phyloP scores from a whole-genome alignment of 352 stramenopile genomes.

The Aphanomyces astaci region DNA sequence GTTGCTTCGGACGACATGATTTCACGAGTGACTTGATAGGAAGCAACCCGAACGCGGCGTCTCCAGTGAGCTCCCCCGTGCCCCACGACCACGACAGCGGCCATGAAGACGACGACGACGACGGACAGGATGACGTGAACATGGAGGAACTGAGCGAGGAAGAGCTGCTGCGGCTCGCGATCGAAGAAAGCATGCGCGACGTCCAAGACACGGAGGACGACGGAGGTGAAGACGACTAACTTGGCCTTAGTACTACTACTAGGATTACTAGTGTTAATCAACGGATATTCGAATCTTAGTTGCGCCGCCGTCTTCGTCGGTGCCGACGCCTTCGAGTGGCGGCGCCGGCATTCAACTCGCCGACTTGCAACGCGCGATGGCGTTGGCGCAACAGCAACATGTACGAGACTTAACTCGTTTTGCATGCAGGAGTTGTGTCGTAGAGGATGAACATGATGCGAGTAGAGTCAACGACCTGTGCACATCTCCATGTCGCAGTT shows the following conservation, averaged over 20 bases:
- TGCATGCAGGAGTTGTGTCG: constrained; percentile 49
- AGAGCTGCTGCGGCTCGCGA: constrained; percentile 72
- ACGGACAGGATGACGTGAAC: constrained; percentile 55
- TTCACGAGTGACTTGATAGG: background rate
- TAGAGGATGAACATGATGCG: background rate
- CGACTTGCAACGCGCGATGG: constrained; percentile 82
- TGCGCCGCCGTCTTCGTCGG: constrained; percentile 10
- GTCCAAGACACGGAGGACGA: constrained; percentile 55
- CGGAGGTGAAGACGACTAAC: constrained; percentile 26
- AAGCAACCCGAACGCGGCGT: background rate
- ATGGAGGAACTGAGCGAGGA: constrained; percentile 84
- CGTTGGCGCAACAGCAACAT: constrained; percentile 43
- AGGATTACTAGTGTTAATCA: constrained; percentile 3
- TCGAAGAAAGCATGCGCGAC: constrained; percentile 84
- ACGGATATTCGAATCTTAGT: constrained; percentile 15
- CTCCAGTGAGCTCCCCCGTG: background rate
- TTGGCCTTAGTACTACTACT: background rate
- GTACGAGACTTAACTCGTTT: no score
- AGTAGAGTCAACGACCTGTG: constrained; percentile 42
- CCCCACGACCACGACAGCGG: constrained; percentile 41
- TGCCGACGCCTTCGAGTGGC: constrained; percentile 14
- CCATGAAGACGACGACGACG: constrained; percentile 53
- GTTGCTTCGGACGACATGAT: no score
- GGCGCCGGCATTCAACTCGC: constrained; percentile 30
- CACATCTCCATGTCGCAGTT: constrained; percentile 1